Base-by-base conservation (phyloP, 2,329 filamentous ascomycete species). In the Leptoxyphium fumago region DNA sequence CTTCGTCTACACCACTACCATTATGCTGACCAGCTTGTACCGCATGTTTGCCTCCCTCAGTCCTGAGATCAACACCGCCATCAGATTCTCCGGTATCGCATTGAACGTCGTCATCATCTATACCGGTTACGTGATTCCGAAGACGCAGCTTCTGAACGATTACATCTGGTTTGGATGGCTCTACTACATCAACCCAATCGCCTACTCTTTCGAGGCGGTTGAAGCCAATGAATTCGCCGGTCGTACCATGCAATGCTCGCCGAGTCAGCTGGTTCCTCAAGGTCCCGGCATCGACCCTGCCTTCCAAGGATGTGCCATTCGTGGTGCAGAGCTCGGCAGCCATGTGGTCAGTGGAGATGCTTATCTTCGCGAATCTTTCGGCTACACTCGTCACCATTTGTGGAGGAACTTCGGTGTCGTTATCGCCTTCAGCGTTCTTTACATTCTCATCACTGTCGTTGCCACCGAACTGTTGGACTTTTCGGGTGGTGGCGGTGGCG, bases 391-490 rank as follows among this genome's bases (percentile, higher is more conserved):
- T 14, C 64, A 62, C 21, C 69, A 82, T 53, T 60, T 81, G 0
- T 82, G 78, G 69, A 77, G 84, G 2, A 87, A 89, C 58, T 86
- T 84, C 54, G 84, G 81, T 29, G 78, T 88, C 2, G 63, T 91
- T 1, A 77, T 88, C 51, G 84, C 80, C 0, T 91, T 85, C 51
- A 74, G 77, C 1, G 68, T 84, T 1, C 71, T 86, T 5, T 93
- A 89, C 55, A 74, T 93, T 10, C 51, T 79, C 10, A 62, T 89
- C 28, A 89, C 84, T 0, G 72, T 82, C 5, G 51, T 82, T 9
- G 32, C 32, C 15, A 78, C 80, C 13, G 84, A 93, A 54, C 52
- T 74, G 1, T 71, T 88, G 52, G 73, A 71, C 13, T 83, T 84
- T 55, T 68, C 71, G 15, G 64, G 67, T 1, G 65, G 66, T 13